Percentiles rank a stretch among this genome's conserved stretches.
These are phyloP conservation scores for Xylaria sp. DNA, from an alignment of 2,329 filamentous ascomycete genomes.

Conservation along the genomic window DNA sequence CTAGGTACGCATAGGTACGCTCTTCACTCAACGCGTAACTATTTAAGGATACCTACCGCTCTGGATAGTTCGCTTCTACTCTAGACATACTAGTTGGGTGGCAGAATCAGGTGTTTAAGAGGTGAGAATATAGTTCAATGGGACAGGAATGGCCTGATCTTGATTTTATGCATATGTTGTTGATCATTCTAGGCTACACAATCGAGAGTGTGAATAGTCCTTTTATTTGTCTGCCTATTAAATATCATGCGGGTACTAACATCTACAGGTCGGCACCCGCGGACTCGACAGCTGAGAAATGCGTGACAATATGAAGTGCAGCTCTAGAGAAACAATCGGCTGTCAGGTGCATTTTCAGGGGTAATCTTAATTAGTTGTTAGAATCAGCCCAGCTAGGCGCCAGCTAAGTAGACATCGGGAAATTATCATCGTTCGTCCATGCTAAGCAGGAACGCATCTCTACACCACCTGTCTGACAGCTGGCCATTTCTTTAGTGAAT, in stretches of 20 bases:
- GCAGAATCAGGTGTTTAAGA: slow-evolving; percentile 31
- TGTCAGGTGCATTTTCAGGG: slow-evolving; percentile 20
- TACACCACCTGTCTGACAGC: neutral
- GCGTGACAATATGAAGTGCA: neutral
- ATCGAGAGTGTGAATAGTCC: neutral
- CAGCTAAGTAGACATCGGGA: too few species aligned
- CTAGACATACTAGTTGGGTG: neutral
- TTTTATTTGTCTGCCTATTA: neutral
- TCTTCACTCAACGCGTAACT: too few species aligned
- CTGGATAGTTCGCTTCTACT: too few species aligned
- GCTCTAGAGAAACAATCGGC: neutral
- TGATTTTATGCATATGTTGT: neutral
- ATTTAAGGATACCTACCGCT: neutral
- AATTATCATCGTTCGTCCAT: slow-evolving; percentile 7
- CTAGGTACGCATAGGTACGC: neutral
- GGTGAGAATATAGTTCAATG: slow-evolving; percentile 13
- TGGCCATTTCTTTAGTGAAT: slow-evolving; percentile 6
- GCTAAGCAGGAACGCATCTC: neutral
- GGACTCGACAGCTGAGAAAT: slow-evolving; percentile 1
- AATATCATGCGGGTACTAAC: slow-evolving; percentile 5
- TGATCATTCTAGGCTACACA: neutral
- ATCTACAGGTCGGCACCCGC: slow-evolving; percentile 22
- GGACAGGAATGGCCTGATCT: slow-evolving; percentile 24
- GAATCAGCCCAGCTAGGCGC: slow-evolving; percentile 30
- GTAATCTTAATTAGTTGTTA: slow-evolving; percentile 20